Conservation (phyloP, 192 early-diverging fungal genomes). For the Lunasporangiospora selenospora region DNA sequence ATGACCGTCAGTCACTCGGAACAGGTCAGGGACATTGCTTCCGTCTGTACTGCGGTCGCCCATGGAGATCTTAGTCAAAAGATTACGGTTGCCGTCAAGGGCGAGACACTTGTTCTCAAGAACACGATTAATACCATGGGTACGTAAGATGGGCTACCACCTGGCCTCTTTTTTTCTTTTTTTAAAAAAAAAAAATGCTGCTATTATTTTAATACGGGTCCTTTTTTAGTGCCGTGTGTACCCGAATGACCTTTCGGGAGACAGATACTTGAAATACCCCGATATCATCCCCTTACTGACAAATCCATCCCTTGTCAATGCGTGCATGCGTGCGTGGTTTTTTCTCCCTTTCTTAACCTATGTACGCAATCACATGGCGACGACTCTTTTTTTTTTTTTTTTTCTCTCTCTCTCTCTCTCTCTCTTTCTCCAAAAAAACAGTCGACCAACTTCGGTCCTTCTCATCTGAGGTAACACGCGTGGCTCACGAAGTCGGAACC, state of each 20-base stretch:
- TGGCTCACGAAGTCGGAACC: constrained; percentile 73
- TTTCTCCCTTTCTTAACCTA: neutral
- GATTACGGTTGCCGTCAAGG: constrained; percentile 70
- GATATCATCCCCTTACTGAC: no score
- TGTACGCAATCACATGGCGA: neutral
- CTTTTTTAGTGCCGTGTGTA: neutral
- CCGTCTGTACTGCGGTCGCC: constrained; percentile 73
- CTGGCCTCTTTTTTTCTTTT: neutral
- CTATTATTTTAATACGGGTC: neutral
- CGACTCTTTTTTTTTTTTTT: neutral
- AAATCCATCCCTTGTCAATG: no score
- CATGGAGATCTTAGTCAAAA: constrained; percentile 75
- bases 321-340: neutral
- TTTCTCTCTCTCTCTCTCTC: neutral
- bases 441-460: constrained; percentile 62
- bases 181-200: constrained; percentile 1
- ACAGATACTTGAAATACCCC: no score
- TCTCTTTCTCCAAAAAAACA: constrained; percentile 7
- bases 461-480: constrained; percentile 68
- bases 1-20: constrained; percentile 62
- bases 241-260: no score
- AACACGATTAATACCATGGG: constrained; percentile 80
- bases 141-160: constrained; percentile 26
- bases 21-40: constrained; percentile 72
- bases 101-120: constrained; percentile 79